phyloP scores from a whole-genome alignment of 495 filamentous ascomycete genomes.

The Penicillium arizonense region DNA sequence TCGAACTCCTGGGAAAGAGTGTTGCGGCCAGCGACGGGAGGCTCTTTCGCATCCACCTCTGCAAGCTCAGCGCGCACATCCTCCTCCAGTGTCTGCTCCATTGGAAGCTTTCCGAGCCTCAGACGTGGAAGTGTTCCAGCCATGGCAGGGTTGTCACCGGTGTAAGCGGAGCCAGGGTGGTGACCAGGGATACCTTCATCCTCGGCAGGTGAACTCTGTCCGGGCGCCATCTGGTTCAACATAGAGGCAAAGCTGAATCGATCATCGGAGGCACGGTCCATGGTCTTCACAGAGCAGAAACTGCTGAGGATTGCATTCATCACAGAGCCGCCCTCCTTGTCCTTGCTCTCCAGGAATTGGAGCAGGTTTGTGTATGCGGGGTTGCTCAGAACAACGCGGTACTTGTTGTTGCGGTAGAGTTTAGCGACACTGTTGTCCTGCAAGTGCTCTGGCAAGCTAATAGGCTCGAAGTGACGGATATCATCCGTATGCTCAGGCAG shows the following conservation, averaged over 20 bases:
- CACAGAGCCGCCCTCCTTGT: constrained; percentile 71
- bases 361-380: constrained; percentile 76
- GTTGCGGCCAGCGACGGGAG: constrained; percentile 61
- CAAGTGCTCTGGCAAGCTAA: constrained; percentile 76
- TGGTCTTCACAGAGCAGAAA: constrained; percentile 68
- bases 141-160: constrained; percentile 60
- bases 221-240: constrained; percentile 59
- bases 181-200: constrained; percentile 94
- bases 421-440: constrained; percentile 67
- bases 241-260: constrained; percentile 80
- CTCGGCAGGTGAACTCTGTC: constrained; percentile 69
- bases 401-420: constrained; percentile 79
- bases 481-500: constrained; percentile 74
- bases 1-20: constrained; percentile 78
- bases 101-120: constrained; percentile 73
- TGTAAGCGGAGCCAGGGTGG: constrained; percentile 79
- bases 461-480: constrained; percentile 61
- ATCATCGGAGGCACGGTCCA: constrained; percentile 71
- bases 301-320: constrained; percentile 74
- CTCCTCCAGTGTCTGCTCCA: constrained; percentile 72
- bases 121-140: constrained; percentile 54
- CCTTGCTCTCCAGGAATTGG: constrained; percentile 82
- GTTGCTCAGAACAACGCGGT: constrained; percentile 80
- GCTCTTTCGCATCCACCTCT: constrained; percentile 71
- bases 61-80: constrained; percentile 83